These are phyloP conservation scores for Ceratocystis harringtonii DNA, from an alignment of 2,329 filamentous ascomycete genomes.

Conservation along the genomic window DNA sequence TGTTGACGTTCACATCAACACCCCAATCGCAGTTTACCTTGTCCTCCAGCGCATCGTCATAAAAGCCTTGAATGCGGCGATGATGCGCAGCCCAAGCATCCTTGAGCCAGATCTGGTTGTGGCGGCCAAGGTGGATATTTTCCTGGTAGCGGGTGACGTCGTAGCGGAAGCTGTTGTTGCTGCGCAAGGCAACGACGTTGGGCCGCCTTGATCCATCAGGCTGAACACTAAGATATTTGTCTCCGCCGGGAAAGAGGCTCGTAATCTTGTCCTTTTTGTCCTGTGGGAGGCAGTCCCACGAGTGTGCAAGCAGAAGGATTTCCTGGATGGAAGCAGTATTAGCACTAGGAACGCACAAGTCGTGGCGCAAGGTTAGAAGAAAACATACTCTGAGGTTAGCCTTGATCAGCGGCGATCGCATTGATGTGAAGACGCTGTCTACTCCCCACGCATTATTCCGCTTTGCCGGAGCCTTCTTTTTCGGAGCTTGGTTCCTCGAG, in stretches of 20 bases:
- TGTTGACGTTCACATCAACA: not conserved
- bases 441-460: conserved; percentile 11
- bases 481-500: not conserved
- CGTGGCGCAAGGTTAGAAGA: not conserved
- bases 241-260: conserved; percentile 7
- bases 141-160: conserved; percentile 33
- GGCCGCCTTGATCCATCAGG: conserved; percentile 27
- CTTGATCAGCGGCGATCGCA: conserved; percentile 11
- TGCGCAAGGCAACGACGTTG: conserved; percentile 30
- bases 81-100: conserved; percentile 38
- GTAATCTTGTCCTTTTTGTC: conserved; percentile 2
- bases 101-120: conserved; percentile 38
- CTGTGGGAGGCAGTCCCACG: conserved; percentile 10
- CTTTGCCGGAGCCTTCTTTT: not conserved
- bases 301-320: conserved; percentile 9
- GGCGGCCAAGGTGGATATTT: conserved; percentile 32
- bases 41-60: conserved; percentile 32
- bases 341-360: not conserved
- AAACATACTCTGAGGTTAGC: conserved; percentile 12
- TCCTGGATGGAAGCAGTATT: conserved; percentile 1
- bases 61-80: conserved; percentile 34
- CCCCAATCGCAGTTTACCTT: conserved; percentile 37
- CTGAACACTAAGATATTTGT: conserved; percentile 25
- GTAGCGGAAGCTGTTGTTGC: conserved; percentile 34
- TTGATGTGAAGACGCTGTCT: conserved; percentile 7